These are phyloP conservation scores for Ceratobasidium sp. DNA, from an alignment of 1,284 basidiomycete genomes.

Conservation along the genomic window DNA sequence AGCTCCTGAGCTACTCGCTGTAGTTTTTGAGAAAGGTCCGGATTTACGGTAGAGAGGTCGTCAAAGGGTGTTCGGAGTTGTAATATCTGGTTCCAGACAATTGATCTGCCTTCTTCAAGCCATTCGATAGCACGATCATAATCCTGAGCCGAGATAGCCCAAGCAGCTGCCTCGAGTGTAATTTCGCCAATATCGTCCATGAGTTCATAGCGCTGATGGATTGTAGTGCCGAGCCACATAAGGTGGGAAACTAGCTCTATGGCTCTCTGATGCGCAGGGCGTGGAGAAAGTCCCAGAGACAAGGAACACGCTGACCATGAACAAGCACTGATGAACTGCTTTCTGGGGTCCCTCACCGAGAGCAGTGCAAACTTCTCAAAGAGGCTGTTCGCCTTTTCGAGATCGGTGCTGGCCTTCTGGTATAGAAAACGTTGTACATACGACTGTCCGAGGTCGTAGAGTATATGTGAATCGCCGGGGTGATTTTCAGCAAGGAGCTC, in stretches of 20 bases:
- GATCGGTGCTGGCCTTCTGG: background rate
- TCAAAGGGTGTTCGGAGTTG: slow-evolving; percentile 35
- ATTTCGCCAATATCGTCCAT: background rate
- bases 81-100: slow-evolving; percentile 36
- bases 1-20: background rate
- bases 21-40: slow-evolving; percentile 18
- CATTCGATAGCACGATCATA: slow-evolving; percentile 35
- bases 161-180: slow-evolving; percentile 29
- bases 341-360: background rate
- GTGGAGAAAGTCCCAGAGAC: no score
- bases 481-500: background rate
- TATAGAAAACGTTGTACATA: slow-evolving; percentile 2
- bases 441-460: slow-evolving; percentile 1
- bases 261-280: slow-evolving; percentile 2
- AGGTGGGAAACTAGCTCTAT: slow-evolving; percentile 26
- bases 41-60: slow-evolving; percentile 2
- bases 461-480: background rate
- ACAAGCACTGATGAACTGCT: background rate
- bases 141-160: slow-evolving; percentile 11
- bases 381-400: slow-evolving; percentile 8
- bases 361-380: background rate
- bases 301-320: background rate
- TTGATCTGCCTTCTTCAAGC: slow-evolving; percentile 38
- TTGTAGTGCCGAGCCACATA: slow-evolving; percentile 22
- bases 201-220: background rate